A percentile compares a stretch with the other conserved stretches of the same genome.
Conservation (phyloP, 2,329 filamentous ascomycete genomes). For the Cladorrhinum sp. region DNA sequence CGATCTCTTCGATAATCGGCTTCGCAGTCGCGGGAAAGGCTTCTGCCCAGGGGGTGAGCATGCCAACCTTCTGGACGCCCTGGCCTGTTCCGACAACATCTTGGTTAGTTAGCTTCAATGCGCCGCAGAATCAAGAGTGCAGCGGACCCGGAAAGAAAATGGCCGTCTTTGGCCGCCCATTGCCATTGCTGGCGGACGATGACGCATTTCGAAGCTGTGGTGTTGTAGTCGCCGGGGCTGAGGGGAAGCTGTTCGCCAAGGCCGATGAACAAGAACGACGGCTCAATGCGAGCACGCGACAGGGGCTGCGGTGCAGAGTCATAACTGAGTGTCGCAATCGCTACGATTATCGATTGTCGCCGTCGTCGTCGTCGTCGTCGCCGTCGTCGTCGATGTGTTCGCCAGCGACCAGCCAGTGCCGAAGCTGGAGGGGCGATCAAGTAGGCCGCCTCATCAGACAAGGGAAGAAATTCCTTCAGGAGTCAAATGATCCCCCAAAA, state of each 20-base stretch:
- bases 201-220: slow-evolving; percentile 22
- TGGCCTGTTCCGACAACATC: slow-evolving; percentile 56
- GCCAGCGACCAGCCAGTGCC: slow-evolving; percentile 23
- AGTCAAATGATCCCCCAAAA: slow-evolving; percentile 1
- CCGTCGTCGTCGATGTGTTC: slow-evolving; percentile 10
- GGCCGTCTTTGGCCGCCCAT: slow-evolving; percentile 44
- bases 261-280: slow-evolving; percentile 7
- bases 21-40: slow-evolving; percentile 76
- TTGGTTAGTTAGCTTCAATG: background rate
- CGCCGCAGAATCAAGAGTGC: slow-evolving; percentile 6
- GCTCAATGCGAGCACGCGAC: slow-evolving; percentile 17
- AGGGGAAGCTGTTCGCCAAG: slow-evolving; percentile 8
- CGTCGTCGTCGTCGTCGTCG: background rate
- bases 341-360: background rate
- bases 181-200: background rate
- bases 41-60: slow-evolving; percentile 81
- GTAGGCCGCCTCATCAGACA: slow-evolving; percentile 17
- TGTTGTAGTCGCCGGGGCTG: background rate
- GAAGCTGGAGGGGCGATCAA: slow-evolving; percentile 15
- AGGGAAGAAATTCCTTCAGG: background rate
- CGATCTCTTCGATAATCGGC: slow-evolving; percentile 81
- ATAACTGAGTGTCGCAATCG: slow-evolving; percentile 16
- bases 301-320: slow-evolving; percentile 19
- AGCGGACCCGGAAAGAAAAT: slow-evolving; percentile 57
- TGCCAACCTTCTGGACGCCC: slow-evolving; percentile 84